These are phyloP conservation scores for Beauveria bassiana DNA, from an alignment of 2,329 filamentous ascomycete species.

Conservation along the genomic window DNA sequence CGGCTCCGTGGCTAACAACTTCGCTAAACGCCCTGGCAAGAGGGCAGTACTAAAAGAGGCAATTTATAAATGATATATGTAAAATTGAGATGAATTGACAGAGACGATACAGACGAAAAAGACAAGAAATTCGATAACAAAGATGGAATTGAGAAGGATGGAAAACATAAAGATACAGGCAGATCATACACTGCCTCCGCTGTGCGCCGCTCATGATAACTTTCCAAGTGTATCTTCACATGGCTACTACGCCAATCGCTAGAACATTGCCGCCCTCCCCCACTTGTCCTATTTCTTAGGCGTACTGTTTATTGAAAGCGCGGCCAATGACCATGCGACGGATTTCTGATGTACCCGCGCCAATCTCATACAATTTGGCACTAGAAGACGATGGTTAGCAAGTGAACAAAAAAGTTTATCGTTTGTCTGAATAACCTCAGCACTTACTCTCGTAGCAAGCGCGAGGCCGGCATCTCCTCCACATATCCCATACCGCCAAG, in stretches of 20 bases:
- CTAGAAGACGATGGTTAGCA: slow-evolving; percentile 31
- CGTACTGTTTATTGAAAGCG: slow-evolving; percentile 83
- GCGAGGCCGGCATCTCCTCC: slow-evolving; percentile 86
- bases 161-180: not conserved
- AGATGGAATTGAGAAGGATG: not conserved
- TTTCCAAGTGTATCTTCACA: not conserved
- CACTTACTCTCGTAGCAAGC: slow-evolving; percentile 64
- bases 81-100: too few relatives aligned
- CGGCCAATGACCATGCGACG: slow-evolving; percentile 89
- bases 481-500: slow-evolving; percentile 94
- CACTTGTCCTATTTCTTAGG: slow-evolving; percentile 16
- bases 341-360: slow-evolving; percentile 91
- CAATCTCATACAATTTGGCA: slow-evolving; percentile 86
- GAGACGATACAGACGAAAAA: too few relatives aligned
- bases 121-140: too few relatives aligned
- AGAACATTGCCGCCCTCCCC: not conserved
- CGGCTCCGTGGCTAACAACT: too few relatives aligned
- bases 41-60: too few relatives aligned
- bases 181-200: slow-evolving; percentile 1
- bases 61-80: too few relatives aligned
- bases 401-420: not conserved
- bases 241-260: not conserved
- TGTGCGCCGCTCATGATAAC: slow-evolving; percentile 4
- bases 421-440: not conserved
- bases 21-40: too few relatives aligned